phyloP scores from a whole-genome alignment of 257 asterid species.

The Anisodus acutangulus region DNA sequence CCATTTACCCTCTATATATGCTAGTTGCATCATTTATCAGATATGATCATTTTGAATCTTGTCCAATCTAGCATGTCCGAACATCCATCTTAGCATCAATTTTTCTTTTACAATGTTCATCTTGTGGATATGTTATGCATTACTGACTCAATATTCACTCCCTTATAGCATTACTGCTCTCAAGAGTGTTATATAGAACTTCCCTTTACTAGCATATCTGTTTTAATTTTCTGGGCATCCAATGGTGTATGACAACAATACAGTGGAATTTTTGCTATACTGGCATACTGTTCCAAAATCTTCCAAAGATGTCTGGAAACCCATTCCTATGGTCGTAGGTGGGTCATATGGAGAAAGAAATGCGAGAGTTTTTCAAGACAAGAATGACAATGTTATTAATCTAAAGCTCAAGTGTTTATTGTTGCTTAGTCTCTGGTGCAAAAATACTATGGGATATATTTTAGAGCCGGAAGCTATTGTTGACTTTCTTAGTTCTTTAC shows the following conservation, averaged over 20 bases:
- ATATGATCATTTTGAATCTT: not conserved
- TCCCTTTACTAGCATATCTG: not conserved
- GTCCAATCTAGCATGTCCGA: not conserved
- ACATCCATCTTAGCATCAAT: not conserved
- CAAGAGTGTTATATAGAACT: not conserved
- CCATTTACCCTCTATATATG: not conserved
- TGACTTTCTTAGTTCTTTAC: too few relatives aligned
- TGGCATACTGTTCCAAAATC: too few relatives aligned
- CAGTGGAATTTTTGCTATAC: not conserved
- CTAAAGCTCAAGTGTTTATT: not conserved
- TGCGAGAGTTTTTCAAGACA: not conserved
- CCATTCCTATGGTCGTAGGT: too few relatives aligned
- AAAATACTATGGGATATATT: not conserved
- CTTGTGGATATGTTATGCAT: constrained; percentile 12
- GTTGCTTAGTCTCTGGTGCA: not conserved
- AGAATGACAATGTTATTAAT: not conserved
- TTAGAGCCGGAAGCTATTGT: not conserved
- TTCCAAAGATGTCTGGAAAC: too few relatives aligned
- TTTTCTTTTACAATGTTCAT: not conserved
- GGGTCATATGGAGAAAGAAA: constrained; percentile 18
- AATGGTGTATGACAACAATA: not conserved
- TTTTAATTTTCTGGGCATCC: not conserved
- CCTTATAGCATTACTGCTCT: not conserved
- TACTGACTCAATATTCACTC: not conserved
- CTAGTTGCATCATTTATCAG: not conserved